phyloP scores from a whole-genome alignment of 352 stramenopile genomes.

The Phytophthora parvispora region DNA sequence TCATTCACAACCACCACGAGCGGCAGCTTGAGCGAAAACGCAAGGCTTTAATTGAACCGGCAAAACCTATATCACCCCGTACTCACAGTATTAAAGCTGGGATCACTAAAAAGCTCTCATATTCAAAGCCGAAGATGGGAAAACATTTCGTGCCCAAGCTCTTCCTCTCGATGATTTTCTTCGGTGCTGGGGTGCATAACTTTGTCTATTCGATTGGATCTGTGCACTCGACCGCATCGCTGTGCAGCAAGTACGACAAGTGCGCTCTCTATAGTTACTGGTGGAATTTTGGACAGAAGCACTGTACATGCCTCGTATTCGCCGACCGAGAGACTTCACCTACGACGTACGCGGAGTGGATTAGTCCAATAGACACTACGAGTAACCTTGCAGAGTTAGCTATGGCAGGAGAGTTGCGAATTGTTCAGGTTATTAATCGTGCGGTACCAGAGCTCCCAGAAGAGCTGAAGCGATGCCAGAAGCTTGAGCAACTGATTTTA shows the following conservation, averaged over 20 bases:
- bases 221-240: conserved; percentile 28
- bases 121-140: conserved; percentile 7
- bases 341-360: conserved; percentile 51
- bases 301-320: conserved; percentile 51
- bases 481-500: not conserved
- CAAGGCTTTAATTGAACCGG: conserved; percentile 10
- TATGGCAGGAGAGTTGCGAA: conserved; percentile 27
- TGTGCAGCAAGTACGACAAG: conserved; percentile 42
- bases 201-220: conserved; percentile 44
- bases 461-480: not conserved
- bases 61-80: not conserved
- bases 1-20: conserved; percentile 44
- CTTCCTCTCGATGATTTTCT: conserved; percentile 43
- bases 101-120: conserved; percentile 10
- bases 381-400: conserved; percentile 38
- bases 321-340: conserved; percentile 40
- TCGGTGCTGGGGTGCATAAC: conserved; percentile 20
- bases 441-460: not conserved
- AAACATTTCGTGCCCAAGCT: conserved; percentile 32
- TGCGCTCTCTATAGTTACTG: conserved; percentile 51
- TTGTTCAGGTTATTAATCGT: not conserved
- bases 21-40: conserved; percentile 15
- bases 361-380: conserved; percentile 40
- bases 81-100: conserved; percentile 5
- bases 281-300: conserved; percentile 44